Conservation (phyloP, 345 rosid species). For the Acer campestre region DNA sequence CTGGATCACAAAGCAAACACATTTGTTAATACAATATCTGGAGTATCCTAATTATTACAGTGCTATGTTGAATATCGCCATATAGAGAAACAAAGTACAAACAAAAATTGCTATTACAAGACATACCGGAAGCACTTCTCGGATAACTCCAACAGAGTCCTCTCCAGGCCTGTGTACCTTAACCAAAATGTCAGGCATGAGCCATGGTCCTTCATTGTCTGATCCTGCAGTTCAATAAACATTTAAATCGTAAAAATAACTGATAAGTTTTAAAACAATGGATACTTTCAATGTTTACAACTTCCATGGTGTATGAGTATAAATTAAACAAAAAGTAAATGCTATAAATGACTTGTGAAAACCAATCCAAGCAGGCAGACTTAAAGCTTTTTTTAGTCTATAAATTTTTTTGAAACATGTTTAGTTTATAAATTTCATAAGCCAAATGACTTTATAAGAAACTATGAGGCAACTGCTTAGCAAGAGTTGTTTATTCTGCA, state of each 20-base stretch:
- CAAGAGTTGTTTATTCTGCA: not conserved
- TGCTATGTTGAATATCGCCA: not conserved
- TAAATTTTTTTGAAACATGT: not conserved
- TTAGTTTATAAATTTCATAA: not conserved
- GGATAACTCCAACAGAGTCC: conserved; percentile 67
- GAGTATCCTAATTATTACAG: not conserved
- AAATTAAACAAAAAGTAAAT: not conserved
- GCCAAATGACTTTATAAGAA: not conserved
- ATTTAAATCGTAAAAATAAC: not conserved
- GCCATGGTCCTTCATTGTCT: conserved; percentile 80
- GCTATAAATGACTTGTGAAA: not conserved
- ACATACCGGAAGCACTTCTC: conserved; percentile 82
- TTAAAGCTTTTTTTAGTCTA: not conserved
- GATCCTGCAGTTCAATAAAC: conserved; percentile 51
- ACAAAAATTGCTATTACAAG: not conserved
- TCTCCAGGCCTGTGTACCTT: conserved; percentile 66
- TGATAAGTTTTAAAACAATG: not conserved
- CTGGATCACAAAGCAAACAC: conserved; percentile 36
- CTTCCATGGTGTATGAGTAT: not conserved
- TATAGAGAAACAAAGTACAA: not conserved
- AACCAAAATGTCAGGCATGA: conserved; percentile 88
- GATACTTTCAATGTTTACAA: not conserved
- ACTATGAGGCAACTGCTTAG: not conserved
- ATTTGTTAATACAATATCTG: not conserved
- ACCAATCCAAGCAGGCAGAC: not conserved